Evolutionary conservation across 1,284 basidiomycete species (phyloP), one percentile per base, ranked within the genome.

Genomic region (Anthracocystis walkeri): DNA sequence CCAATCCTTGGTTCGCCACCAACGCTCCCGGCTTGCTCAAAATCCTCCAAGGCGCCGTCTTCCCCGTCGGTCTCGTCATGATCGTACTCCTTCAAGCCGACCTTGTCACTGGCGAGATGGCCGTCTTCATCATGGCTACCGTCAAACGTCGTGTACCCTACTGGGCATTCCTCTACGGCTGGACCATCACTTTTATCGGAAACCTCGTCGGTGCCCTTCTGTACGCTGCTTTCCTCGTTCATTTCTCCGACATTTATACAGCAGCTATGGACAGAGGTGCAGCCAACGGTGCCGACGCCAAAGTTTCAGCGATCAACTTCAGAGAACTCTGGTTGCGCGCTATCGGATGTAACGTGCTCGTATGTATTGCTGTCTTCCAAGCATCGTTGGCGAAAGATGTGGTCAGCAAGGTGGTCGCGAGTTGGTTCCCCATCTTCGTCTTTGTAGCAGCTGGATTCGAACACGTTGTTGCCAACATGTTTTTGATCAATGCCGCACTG

Each of bases 311-410:
- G 3, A 60, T 75, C 65, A 76, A 75, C 60, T 80, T 80, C 42
- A 52, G 61, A 41, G 60, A 93, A 81, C 90, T 93, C 51, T 91
- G 92, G 85, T 84, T 92, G 20, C 88, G 91, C 21, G 92, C 91
- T 0, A 91, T 93, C 71, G 92, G 89, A 4, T 93, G 92, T 77
- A 93, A 93, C 77, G 91, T 91, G 89, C 87, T 92, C 2, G 92
- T 93, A 38, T 91, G 89, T 72, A 86, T 92, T n/a, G 92, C 91
- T 4, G 88, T 93, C 60, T 93, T 92, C 91, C 91, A 92, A 90
- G 89, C 90, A 0, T 87, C 90, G n/a, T 90, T 89, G 18, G 90
- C 92, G 8, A 89, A 85, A 55, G 92, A 93, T 10, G 91, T 91
- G 0, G 83, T 91, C 10, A 92, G 91, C 12, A 93, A 93, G 89